Evolutionary conservation across 2,329 filamentous ascomycete species (phyloP).

Genomic region (Aspergillus pseudoviridinutans): DNA sequence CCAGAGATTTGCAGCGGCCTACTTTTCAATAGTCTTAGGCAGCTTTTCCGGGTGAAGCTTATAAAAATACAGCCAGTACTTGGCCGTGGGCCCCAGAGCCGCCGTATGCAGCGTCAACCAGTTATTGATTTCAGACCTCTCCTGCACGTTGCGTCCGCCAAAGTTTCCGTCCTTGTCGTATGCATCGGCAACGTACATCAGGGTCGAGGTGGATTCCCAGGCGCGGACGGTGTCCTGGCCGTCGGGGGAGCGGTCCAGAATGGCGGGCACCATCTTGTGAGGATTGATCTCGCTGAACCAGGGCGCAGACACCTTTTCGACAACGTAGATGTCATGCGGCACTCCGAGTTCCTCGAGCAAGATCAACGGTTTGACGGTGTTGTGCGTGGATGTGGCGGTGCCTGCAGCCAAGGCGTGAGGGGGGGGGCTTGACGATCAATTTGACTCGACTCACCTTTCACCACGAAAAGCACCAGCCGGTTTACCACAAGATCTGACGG

Average conservation of each 20-base stretch:
- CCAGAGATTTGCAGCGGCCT: background rate
- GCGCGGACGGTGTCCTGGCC: background rate
- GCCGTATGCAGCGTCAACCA: background rate
- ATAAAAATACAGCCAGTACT: background rate
- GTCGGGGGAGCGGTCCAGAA: background rate
- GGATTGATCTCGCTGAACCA: background rate
- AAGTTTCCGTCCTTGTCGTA: background rate
- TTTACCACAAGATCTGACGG: background rate
- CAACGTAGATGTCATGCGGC: background rate
- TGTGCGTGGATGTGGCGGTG: background rate
- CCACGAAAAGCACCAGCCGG: background rate
- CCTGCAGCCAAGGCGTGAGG: background rate
- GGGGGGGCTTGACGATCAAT: background rate
- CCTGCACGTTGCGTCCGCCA: background rate
- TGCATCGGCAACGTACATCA: background rate
- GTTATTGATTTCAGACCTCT: background rate
- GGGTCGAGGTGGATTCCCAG: background rate
- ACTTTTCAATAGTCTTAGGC: background rate
- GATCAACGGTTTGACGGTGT: background rate
- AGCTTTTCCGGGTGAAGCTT: background rate
- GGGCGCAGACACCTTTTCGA: background rate
- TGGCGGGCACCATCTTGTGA: background rate
- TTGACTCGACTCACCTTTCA: background rate
- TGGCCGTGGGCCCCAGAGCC: background rate
- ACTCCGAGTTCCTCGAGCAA: background rate